phyloP scores from a whole-genome alignment of 768 basidiomycete species.

The Arthromyces matolae region DNA sequence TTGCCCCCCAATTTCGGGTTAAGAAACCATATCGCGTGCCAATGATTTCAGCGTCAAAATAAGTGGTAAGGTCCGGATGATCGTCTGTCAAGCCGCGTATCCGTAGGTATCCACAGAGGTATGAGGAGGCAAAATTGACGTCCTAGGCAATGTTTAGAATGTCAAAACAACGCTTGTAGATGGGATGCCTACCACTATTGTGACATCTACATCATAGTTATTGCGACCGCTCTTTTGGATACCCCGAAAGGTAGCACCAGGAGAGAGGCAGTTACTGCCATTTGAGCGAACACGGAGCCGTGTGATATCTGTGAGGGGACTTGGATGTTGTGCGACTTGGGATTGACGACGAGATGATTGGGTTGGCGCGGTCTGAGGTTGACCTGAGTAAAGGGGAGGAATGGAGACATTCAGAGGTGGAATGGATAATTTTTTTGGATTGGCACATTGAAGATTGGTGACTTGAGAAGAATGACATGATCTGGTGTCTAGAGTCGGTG shows the following conservation, averaged over 20 bases:
- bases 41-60: conserved; percentile 96
- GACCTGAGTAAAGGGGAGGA: conserved; percentile 10
- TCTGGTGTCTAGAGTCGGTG: conserved; percentile 7
- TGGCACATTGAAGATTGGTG: conserved; percentile 17
- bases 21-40: conserved; percentile 87
- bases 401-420: conserved; percentile 18
- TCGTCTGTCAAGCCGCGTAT: conserved; percentile 92
- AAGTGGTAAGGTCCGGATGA: conserved; percentile 94
- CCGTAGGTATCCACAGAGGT: conserved; percentile 86
- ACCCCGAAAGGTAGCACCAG: conserved; percentile 85
- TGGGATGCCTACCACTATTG: conserved; percentile 71
- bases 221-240: conserved; percentile 93
- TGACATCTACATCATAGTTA: conserved; percentile 92
- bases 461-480: conserved; percentile 17
- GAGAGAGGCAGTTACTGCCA: conserved; percentile 76
- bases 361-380: conserved; percentile 15
- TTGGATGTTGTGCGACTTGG: conserved; percentile 24
- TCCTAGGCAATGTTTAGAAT: conserved; percentile 41
- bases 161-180: conserved; percentile 7
- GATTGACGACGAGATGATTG: conserved; percentile 17
- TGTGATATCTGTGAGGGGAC: conserved; percentile 73
- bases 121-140: conserved; percentile 83
- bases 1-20: conserved; percentile 88
- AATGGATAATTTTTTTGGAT: conserved; percentile 24
- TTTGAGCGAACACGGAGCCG: conserved; percentile 69